phyloP scores from a whole-genome alignment of 208 protist species.

The Trichomonas tenax region DNA sequence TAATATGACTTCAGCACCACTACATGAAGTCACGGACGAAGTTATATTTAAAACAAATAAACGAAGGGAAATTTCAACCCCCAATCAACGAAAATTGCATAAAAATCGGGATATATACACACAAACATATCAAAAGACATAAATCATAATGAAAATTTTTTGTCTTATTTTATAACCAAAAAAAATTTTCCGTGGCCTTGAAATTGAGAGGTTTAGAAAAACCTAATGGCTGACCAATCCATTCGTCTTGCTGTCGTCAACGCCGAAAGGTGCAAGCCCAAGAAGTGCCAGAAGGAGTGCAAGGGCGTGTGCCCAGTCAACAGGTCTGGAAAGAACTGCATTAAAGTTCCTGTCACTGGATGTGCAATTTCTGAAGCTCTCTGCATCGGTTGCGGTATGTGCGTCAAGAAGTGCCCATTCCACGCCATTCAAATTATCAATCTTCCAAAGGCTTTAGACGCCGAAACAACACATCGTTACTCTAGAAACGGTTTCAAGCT shows the following conservation, averaged over 20 bases:
- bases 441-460: conserved; percentile 88
- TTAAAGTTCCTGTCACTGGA: conserved; percentile 82
- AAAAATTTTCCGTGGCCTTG: background rate
- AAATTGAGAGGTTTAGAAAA: background rate
- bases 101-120: too few species aligned
- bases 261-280: conserved; percentile 93
- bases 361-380: conserved; percentile 89
- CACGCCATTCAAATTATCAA: conserved; percentile 99
- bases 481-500: conserved; percentile 98
- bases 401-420: conserved; percentile 95
- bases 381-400: conserved; percentile 99
- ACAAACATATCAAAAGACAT: too few species aligned
- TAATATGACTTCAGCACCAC: too few species aligned
- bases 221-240: conserved; percentile 28
- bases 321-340: conserved; percentile 71
- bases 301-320: conserved; percentile 93
- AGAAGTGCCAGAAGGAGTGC: conserved; percentile 94
- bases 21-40: too few species aligned
- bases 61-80: too few species aligned
- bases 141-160: too few species aligned
- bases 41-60: too few species aligned
- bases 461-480: conserved; percentile 93
- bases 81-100: too few species aligned
- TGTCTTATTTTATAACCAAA: background rate
- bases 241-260: conserved; percentile 98